phyloP scores from a whole-genome alignment of 495 filamentous ascomycete genomes.

The Xylaria intraflava region DNA sequence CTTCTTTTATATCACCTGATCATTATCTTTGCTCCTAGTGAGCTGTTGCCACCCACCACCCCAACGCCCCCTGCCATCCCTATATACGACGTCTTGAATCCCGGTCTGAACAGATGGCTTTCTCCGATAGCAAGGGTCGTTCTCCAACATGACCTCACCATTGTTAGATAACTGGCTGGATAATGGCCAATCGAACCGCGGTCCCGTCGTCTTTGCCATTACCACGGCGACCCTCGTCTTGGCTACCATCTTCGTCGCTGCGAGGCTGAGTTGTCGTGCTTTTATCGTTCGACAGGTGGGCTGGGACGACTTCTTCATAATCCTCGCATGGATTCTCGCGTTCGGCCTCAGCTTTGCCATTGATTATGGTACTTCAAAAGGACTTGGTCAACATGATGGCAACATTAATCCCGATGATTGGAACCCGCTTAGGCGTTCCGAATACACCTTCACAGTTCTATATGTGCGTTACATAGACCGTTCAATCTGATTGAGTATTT shows the following conservation, averaged over 20 bases:
- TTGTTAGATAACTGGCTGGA: slow-evolving; percentile 7
- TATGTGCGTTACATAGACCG: slow-evolving; percentile 52
- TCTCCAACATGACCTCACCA: slow-evolving; percentile 3
- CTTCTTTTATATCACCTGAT: not conserved
- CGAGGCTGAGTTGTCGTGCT: slow-evolving; percentile 64
- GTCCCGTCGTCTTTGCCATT: slow-evolving; percentile 64
- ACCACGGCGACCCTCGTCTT: slow-evolving; percentile 62
- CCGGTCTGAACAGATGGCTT: slow-evolving; percentile 8
- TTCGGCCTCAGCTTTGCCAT: slow-evolving; percentile 72
- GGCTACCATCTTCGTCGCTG: slow-evolving; percentile 63
- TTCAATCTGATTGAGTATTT: not conserved
- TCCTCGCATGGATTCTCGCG: slow-evolving; percentile 76
- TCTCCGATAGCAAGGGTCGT: slow-evolving; percentile 1
- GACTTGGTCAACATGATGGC: slow-evolving; percentile 68
- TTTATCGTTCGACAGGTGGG: slow-evolving; percentile 63
- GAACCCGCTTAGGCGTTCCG: slow-evolving; percentile 52
- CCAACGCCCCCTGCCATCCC: not conserved
- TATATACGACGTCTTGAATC: not conserved
- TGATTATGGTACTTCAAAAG: slow-evolving; percentile 61
- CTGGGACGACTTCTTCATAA: slow-evolving; percentile 78
- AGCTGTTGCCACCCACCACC: not conserved
- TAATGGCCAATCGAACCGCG: slow-evolving; percentile 42
- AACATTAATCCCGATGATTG: slow-evolving; percentile 48
- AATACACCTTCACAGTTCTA: slow-evolving; percentile 78
- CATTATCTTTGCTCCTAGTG: not conserved